Conservation (phyloP, 2,329 filamentous ascomycete species). For the Ophiostoma novo-ulmi region DNA sequence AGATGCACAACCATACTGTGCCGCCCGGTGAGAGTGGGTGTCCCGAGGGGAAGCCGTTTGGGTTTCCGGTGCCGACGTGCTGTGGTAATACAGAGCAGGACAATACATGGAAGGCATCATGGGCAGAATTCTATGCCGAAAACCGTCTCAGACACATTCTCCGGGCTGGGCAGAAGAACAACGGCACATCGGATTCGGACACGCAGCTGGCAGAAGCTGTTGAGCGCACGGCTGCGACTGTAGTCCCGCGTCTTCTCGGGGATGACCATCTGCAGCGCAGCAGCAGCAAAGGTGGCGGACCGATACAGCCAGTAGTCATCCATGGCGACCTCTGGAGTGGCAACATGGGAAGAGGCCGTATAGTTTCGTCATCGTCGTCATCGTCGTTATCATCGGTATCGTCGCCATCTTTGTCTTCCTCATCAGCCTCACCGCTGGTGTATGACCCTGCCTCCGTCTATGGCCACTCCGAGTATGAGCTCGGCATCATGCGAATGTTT, state of each 20-base stretch:
- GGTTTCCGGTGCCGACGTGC: constrained; percentile 79
- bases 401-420: constrained; percentile 35
- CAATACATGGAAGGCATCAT: constrained; percentile 66
- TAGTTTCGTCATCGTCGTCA: constrained; percentile 38
- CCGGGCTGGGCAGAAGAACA: constrained; percentile 50
- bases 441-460: constrained; percentile 80
- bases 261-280: constrained; percentile 51
- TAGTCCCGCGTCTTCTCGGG: constrained; percentile 73
- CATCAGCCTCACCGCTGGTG: constrained; percentile 61
- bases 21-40: not conserved
- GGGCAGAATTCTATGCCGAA: constrained; percentile 82
- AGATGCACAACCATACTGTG: constrained; percentile 60
- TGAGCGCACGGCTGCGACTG: constrained; percentile 54
- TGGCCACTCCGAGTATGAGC: constrained; percentile 81
- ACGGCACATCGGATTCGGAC: constrained; percentile 53
- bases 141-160: constrained; percentile 65
- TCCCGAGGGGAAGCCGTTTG: constrained; percentile 50
- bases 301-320: constrained; percentile 68
- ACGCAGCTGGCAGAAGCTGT: constrained; percentile 57
- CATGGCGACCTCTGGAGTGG: constrained; percentile 95
- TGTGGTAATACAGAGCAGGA: constrained; percentile 81
- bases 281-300: constrained; percentile 37
- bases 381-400: constrained; percentile 24
- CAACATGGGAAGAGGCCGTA: constrained; percentile 64
- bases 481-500: constrained; percentile 97